These are phyloP conservation scores for Sarocladium brachiariae DNA, from an alignment of 2,329 filamentous ascomycete species.

Conservation along the genomic window DNA sequence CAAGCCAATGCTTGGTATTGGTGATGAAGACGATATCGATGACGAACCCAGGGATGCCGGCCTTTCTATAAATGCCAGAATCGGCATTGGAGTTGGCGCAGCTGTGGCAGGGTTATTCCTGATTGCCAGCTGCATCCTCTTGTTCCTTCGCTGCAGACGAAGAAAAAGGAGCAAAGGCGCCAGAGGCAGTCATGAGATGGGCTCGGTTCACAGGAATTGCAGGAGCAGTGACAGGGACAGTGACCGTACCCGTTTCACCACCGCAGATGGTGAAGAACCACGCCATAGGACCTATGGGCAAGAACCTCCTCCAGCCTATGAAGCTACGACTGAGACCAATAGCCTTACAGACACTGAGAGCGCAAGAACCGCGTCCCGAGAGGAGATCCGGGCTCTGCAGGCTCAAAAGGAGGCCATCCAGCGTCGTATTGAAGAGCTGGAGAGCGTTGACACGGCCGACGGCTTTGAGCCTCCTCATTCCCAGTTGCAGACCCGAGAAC, in stretches of 20 bases:
- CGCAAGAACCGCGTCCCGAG: conserved; percentile 18
- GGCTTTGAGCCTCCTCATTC: background rate
- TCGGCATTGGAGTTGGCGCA: conserved; percentile 29
- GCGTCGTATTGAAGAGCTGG: conserved; percentile 28
- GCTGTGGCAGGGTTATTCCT: conserved; percentile 22
- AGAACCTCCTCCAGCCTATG: conserved; percentile 23
- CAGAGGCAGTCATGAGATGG: background rate
- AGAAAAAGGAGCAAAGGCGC: conserved; percentile 2
- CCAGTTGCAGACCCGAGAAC: background rate
- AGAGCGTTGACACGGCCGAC: conserved; percentile 18
- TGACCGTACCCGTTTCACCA: background rate
- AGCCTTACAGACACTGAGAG: conserved; percentile 17
- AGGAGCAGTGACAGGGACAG: background rate
- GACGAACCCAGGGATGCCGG: conserved; percentile 13
- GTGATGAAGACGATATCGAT: conserved; percentile 24
- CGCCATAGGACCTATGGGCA: background rate
- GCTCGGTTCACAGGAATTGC: background rate
- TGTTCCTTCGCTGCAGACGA: conserved; percentile 19
- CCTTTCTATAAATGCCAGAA: conserved; percentile 24
- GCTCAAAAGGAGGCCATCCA: conserved; percentile 29
- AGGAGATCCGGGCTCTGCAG: conserved; percentile 25
- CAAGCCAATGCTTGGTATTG: conserved; percentile 25
- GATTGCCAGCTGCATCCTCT: conserved; percentile 20
- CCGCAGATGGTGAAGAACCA: background rate
- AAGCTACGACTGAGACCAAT: conserved; percentile 18